Evolutionary conservation across 108 stramenopile genomes (phyloP).

Genomic region (Skeletonema costatum): DNA sequence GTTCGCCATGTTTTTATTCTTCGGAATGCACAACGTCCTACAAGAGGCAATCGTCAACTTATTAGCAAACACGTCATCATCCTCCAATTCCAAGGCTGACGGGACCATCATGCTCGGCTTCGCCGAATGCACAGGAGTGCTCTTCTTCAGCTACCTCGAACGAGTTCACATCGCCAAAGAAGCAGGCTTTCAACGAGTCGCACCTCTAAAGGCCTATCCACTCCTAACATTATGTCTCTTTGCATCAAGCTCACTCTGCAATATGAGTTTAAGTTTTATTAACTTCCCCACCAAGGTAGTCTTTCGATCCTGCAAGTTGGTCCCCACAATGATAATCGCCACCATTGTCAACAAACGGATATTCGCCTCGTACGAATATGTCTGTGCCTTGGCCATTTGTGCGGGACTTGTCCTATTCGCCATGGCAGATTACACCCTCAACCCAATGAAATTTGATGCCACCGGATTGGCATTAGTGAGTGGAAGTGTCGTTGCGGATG

Average conservation of each 20-base stretch:
- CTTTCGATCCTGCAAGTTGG: conserved; percentile 50
- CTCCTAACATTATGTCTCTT: conserved; percentile 55
- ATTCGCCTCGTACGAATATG: conserved; percentile 34
- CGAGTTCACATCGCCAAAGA: conserved; percentile 36
- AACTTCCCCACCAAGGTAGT: conserved; percentile 51
- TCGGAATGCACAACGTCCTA: conserved; percentile 56
- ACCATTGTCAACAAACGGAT: conserved; percentile 27
- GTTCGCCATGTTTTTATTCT: conserved; percentile 59
- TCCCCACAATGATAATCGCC: conserved; percentile 45
- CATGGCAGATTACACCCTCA: conserved; percentile 47
- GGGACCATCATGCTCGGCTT: conserved; percentile 64
- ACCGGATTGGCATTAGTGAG: conserved; percentile 12
- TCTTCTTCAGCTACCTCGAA: conserved; percentile 50
- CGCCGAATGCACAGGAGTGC: conserved; percentile 67
- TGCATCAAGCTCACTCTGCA: conserved; percentile 54
- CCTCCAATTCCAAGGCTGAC: conserved; percentile 8
- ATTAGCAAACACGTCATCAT: conserved; percentile 24
- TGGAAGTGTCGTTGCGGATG: conserved; percentile 31
- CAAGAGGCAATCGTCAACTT: conserved; percentile 60
- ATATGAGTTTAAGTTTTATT: conserved; percentile 30
- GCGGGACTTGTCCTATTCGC: conserved; percentile 35
- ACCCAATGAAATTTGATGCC: conserved; percentile 31
- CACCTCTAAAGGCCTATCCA: conserved; percentile 49
- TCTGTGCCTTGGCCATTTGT: conserved; percentile 39
- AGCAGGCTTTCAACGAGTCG: conserved; percentile 27